These are phyloP conservation scores for Lachnellula occidentalis DNA, from an alignment of 2,329 filamentous ascomycete genomes.

Conservation along the genomic window DNA sequence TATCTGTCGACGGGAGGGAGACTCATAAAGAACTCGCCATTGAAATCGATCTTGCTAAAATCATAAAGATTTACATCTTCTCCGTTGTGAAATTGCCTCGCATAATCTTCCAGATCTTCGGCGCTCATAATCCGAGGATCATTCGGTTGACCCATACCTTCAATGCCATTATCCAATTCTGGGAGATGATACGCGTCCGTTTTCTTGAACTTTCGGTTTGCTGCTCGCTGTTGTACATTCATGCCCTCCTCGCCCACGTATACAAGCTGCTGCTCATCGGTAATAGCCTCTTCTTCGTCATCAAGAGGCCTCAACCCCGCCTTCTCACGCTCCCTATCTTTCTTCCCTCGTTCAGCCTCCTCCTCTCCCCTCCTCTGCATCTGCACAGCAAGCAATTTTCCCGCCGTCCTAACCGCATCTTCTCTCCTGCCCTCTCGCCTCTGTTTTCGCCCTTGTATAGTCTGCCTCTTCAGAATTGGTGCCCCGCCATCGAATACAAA, in stretches of 20 bases:
- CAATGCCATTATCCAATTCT: constrained; percentile 70
- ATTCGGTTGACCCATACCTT: constrained; percentile 81
- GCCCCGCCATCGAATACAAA: constrained; percentile 98
- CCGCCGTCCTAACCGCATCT: constrained; percentile 87
- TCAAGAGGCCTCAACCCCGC: constrained; percentile 37
- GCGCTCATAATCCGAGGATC: constrained; percentile 96
- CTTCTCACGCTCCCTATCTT: constrained; percentile 30
- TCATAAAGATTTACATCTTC: constrained; percentile 91
- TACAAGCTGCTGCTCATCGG: constrained; percentile 64
- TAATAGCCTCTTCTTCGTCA: constrained; percentile 61
- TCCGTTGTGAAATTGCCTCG: constrained; percentile 82
- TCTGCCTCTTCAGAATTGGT: constrained; percentile 83
- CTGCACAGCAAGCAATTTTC: constrained; percentile 86
- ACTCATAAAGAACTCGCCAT: constrained; percentile 90
- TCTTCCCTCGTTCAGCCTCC: constrained; percentile 62
- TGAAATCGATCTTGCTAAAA: constrained; percentile 98
- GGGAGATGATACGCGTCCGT: constrained; percentile 95
- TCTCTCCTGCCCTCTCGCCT: constrained; percentile 84
- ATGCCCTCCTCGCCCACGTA: constrained; percentile 90
- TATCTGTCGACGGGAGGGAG: constrained; percentile 87
- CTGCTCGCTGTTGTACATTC: constrained; percentile 67
- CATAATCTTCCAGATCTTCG: constrained; percentile 90
- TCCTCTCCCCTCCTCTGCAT: constrained; percentile 89
- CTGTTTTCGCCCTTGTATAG: constrained; percentile 71
- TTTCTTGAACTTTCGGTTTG: constrained; percentile 75